phyloP scores from a whole-genome alignment of 352 stramenopile species.

The Aphanomyces invadans region DNA sequence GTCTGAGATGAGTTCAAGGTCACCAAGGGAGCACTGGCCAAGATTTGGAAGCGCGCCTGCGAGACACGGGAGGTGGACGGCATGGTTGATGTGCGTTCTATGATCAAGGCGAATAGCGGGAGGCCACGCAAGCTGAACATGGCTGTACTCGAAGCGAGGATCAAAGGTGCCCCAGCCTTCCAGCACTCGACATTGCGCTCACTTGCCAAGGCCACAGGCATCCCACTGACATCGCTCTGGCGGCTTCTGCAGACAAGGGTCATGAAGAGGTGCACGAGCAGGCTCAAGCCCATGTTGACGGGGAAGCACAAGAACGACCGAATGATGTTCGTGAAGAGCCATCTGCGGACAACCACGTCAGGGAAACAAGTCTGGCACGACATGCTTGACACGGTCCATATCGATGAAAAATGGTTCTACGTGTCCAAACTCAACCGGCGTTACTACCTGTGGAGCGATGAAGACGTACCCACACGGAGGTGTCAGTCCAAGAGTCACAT shows the following conservation, averaged over 20 bases:
- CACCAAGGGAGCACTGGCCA: not conserved
- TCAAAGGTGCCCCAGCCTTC: not conserved
- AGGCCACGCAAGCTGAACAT: not conserved
- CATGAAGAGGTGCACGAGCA: not conserved
- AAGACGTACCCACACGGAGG: not conserved
- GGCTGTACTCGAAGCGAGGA: not conserved
- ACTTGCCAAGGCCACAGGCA: not conserved
- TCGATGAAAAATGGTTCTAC: not conserved
- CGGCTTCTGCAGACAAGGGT: not conserved
- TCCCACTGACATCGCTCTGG: not conserved
- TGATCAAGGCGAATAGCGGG: not conserved
- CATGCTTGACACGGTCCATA: not conserved
- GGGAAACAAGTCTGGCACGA: not conserved
- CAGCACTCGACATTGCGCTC: not conserved
- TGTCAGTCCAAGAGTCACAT: not conserved
- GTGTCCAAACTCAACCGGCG: not conserved
- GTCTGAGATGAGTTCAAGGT: not conserved
- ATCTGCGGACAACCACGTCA: not conserved
- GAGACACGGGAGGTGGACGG: not conserved
- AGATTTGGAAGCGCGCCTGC: not conserved
- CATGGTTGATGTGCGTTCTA: not conserved
- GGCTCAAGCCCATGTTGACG: not conserved
- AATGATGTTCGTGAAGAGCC: not conserved
- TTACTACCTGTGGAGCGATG: not conserved
- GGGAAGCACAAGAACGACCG: not conserved